These are phyloP conservation scores for Trichoderma sp. DNA, from an alignment of 2,329 filamentous ascomycete species.

Conservation along the genomic window DNA sequence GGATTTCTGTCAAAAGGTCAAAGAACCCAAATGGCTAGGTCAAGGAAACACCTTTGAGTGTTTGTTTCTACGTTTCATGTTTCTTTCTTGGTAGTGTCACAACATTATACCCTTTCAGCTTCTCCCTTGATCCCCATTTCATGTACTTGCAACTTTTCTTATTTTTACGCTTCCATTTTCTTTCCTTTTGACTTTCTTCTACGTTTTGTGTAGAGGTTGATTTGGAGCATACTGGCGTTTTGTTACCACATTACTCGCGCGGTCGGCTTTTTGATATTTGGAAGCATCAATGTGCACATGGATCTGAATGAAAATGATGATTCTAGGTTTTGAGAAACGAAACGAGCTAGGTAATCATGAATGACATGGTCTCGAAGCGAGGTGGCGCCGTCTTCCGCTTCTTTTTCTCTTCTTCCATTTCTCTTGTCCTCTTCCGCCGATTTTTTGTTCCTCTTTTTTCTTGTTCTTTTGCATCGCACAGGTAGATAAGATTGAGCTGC, in stretches of 20 bases:
- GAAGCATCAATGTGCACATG: constrained; percentile 10
- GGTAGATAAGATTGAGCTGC: constrained; percentile 14
- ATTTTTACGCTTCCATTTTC: background rate
- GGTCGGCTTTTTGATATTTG: constrained; percentile 17
- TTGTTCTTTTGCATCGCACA: background rate
- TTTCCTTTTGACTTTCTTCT: background rate
- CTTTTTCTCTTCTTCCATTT: background rate
- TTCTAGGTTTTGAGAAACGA: constrained; percentile 1
- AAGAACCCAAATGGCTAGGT: background rate
- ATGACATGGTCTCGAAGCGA: constrained; percentile 12
- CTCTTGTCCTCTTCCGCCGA: background rate
- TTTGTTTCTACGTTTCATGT: background rate
- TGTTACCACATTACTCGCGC: background rate
- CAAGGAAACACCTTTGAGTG: background rate
- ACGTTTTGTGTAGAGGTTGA: background rate
- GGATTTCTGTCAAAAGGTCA: background rate
- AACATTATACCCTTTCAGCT: constrained; percentile 7
- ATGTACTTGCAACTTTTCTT: background rate
- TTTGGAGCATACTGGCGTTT: constrained; percentile 11
- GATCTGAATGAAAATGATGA: constrained; percentile 20
- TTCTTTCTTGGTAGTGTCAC: background rate
- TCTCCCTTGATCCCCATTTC: background rate
- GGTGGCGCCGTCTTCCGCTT: constrained; percentile 3
- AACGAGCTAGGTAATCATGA: constrained; percentile 16
- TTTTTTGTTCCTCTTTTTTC: background rate